Conservation (phyloP, 2,329 filamentous ascomycete species). For the Catunica adiposa region DNA sequence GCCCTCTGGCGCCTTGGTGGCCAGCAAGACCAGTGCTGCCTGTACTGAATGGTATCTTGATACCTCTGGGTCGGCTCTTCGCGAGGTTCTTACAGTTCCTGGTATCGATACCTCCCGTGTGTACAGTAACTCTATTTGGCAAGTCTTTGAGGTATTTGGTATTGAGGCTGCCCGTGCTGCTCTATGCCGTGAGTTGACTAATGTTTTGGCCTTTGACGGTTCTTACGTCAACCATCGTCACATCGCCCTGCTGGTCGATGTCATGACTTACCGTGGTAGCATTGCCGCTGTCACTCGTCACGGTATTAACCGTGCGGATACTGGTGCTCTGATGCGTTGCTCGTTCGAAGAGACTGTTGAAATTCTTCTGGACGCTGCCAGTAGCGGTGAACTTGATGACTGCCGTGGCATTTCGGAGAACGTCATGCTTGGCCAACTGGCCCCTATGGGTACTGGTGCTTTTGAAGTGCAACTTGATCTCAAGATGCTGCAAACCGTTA, state of each 20-base stretch:
- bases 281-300: slow-evolving; percentile 95
- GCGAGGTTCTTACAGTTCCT: slow-evolving; percentile 67
- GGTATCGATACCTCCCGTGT: slow-evolving; percentile 77
- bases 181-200: slow-evolving; percentile 72
- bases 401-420: slow-evolving; percentile 98
- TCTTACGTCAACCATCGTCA: slow-evolving; percentile 99
- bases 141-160: slow-evolving; percentile 85
- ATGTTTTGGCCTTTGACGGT: slow-evolving; percentile 93
- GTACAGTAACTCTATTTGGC: slow-evolving; percentile 89
- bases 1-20: slow-evolving; percentile 55
- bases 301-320: slow-evolving; percentile 95
- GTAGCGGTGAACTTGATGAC: slow-evolving; percentile 88
- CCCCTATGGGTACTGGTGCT: slow-evolving; percentile 91
- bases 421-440: slow-evolving; percentile 93
- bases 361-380: slow-evolving; percentile 88
- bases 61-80: slow-evolving; percentile 77
- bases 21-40: slow-evolving; percentile 52
- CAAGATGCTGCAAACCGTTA: slow-evolving; percentile 87
- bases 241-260: slow-evolving; percentile 83
- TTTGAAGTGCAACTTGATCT: slow-evolving; percentile 89
- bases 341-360: slow-evolving; percentile 99
- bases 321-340: slow-evolving; percentile 95
- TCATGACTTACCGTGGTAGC: slow-evolving; percentile 90
- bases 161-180: slow-evolving; percentile 87
- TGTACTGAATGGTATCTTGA: slow-evolving; percentile 94